phyloP scores from a whole-genome alignment of 78 protist species.

The Salpingoeca rosetta region DNA sequence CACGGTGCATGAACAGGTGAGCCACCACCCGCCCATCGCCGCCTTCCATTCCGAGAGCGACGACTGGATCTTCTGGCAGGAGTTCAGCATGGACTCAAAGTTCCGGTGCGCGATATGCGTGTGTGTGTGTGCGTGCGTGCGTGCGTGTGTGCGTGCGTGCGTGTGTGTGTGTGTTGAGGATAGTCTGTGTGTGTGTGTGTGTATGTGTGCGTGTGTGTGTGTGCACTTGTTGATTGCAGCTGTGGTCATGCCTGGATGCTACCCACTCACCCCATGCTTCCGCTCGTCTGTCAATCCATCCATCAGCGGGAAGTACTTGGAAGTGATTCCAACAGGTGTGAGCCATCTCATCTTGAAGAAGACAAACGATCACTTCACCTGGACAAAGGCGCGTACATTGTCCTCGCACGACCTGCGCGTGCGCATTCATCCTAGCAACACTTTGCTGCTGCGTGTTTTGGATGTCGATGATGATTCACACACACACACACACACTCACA shows the following conservation, averaged over 20 bases:
- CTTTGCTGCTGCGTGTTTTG: too few species aligned
- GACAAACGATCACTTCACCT: slow-evolving; percentile 13
- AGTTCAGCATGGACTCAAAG: slow-evolving; percentile 20
- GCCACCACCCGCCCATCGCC: slow-evolving; percentile 39
- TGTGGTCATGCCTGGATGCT: neutral
- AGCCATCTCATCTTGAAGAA: slow-evolving; percentile 7
- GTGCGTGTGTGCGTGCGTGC: too few species aligned
- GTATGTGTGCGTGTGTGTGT: neutral
- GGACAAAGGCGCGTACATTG: slow-evolving; percentile 13
- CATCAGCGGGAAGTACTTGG: slow-evolving; percentile 17
- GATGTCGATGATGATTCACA: too few species aligned
- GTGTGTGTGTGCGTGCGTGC: too few species aligned
- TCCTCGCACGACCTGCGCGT: neutral
- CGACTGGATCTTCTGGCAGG: slow-evolving; percentile 18
- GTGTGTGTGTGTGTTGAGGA: too few species aligned
- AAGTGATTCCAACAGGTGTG: slow-evolving; percentile 8
- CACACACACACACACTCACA: too few species aligned
- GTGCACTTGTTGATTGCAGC: neutral
- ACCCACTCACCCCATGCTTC: too few species aligned
- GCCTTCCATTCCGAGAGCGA: slow-evolving; percentile 19
- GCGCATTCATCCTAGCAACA: neutral
- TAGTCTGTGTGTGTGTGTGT: neutral
- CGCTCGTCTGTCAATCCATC: neutral
- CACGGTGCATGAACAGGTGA: neutral
- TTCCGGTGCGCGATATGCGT: slow-evolving; percentile 19